These are phyloP conservation scores for Turritis glabra DNA, from an alignment of 345 rosid species.

Conservation along the genomic window DNA sequence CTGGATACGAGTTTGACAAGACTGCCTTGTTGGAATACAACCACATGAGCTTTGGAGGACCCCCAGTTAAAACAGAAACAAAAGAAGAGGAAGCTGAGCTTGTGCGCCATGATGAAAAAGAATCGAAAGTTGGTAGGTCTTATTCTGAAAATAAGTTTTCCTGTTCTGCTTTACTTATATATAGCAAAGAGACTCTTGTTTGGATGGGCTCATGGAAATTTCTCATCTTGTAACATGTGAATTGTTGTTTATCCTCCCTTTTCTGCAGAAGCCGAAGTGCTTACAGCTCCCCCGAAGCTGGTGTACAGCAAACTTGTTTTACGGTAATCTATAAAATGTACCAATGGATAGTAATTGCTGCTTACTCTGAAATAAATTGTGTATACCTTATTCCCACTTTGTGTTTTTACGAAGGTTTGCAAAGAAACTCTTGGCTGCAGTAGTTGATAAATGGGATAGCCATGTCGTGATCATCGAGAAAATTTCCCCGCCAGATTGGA, in stretches of 20 bases:
- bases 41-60: constrained; percentile 97
- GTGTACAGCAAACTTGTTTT: constrained; percentile 91
- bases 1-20: constrained; percentile 84
- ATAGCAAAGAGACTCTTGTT: constrained; percentile 7
- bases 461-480: constrained; percentile 74
- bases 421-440: constrained; percentile 88
- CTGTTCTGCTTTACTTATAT: background rate
- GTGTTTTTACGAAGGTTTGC: constrained; percentile 62
- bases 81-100: constrained; percentile 81
- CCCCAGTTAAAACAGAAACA: constrained; percentile 77
- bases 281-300: constrained; percentile 96
- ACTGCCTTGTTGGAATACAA: constrained; percentile 68
- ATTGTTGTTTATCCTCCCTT: background rate
- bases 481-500: constrained; percentile 82
- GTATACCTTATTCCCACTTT: background rate
- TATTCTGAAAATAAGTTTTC: background rate
- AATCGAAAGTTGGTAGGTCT: constrained; percentile 71
- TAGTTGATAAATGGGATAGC: constrained; percentile 78
- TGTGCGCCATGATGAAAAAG: constrained; percentile 56
- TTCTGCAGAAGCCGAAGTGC: constrained; percentile 88
- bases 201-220: background rate
- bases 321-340: constrained; percentile 50
- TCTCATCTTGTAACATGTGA: background rate
- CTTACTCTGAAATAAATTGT: constrained; percentile 8
- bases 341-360: background rate